Conservation (phyloP, 345 rosid species). For the Acer yangbiense region DNA sequence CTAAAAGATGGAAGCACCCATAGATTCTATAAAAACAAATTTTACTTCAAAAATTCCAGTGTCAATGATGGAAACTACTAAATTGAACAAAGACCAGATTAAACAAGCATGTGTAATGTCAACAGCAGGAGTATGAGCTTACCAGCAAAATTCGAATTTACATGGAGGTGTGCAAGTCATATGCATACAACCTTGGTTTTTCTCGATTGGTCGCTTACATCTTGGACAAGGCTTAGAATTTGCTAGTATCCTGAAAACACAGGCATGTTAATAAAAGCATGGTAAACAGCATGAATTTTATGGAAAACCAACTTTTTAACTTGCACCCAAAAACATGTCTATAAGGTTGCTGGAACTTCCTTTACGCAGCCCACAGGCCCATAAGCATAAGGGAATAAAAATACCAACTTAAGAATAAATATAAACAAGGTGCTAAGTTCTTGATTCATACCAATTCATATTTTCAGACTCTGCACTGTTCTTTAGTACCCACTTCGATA, state of each 20-base stretch:
- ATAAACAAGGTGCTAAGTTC: conserved; percentile 3
- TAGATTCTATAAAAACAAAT: neutral
- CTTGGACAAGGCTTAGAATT: conserved; percentile 84
- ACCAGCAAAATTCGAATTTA: conserved; percentile 82
- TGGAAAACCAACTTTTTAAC: neutral
- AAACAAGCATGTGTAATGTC: neutral
- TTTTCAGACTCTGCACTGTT: conserved; percentile 84
- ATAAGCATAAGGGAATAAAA: neutral
- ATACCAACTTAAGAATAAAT: neutral
- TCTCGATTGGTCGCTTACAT: conserved; percentile 82
- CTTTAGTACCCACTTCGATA: conserved; percentile 76
- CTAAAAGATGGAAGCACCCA: neutral
- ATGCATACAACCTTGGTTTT: conserved; percentile 91
- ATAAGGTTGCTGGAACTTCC: neutral
- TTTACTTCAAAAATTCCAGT: neutral
- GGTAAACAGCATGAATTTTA: neutral
- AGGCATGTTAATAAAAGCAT: neutral
- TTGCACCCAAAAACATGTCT: neutral
- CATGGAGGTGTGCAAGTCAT: conserved; percentile 89
- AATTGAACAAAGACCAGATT: conserved; percentile 9
- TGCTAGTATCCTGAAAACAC: conserved; percentile 62
- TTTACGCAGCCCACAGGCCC: neutral
- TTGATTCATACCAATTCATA: conserved; percentile 64
- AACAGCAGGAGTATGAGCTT: conserved; percentile 27
- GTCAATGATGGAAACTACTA: neutral